Conservation (phyloP, 192 early-diverging fungal species). For the Coemansia sp. region DNA sequence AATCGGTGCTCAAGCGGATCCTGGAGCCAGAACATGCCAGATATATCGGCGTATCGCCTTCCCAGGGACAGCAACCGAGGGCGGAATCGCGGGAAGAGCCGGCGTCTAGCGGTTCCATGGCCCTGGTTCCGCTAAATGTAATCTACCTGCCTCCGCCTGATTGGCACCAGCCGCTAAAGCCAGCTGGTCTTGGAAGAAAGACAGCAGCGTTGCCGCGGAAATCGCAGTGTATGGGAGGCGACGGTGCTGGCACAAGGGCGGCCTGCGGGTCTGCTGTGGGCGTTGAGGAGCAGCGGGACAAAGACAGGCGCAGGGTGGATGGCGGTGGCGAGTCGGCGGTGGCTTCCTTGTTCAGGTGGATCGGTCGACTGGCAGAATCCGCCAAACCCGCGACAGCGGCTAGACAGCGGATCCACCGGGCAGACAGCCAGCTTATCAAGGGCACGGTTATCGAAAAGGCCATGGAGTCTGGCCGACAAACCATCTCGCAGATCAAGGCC, state of each 20-base stretch:
- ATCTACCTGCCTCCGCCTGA: constrained; percentile 44
- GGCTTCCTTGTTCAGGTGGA: too few species aligned
- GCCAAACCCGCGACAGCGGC: constrained; percentile 15
- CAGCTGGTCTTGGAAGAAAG: neutral
- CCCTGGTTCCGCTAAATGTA: constrained; percentile 42
- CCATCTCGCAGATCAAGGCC: constrained; percentile 4
- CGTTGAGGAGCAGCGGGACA: too few species aligned
- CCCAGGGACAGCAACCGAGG: neutral
- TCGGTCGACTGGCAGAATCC: constrained; percentile 6
- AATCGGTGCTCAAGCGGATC: constrained; percentile 19
- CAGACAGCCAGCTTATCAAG: neutral
- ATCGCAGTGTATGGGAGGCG: too few species aligned
- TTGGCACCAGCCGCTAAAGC: constrained; percentile 39
- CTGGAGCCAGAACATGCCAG: constrained; percentile 21
- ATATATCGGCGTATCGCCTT: constrained; percentile 7
- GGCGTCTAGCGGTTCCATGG: neutral
- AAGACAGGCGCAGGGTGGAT: too few species aligned
- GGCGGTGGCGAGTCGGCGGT: too few species aligned
- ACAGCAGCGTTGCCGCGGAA: too few species aligned
- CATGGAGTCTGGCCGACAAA: constrained; percentile 9
- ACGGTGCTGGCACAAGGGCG: too few species aligned
- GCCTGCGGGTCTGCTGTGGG: too few species aligned
- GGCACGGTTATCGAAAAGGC: neutral
- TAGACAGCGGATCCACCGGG: neutral
- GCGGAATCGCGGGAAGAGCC: neutral